Percentiles rank a stretch among this genome's conserved stretches.
These are phyloP conservation scores for Brassica hybrid DNA, from an alignment of 441 rosid genomes.

Conservation along the genomic window DNA sequence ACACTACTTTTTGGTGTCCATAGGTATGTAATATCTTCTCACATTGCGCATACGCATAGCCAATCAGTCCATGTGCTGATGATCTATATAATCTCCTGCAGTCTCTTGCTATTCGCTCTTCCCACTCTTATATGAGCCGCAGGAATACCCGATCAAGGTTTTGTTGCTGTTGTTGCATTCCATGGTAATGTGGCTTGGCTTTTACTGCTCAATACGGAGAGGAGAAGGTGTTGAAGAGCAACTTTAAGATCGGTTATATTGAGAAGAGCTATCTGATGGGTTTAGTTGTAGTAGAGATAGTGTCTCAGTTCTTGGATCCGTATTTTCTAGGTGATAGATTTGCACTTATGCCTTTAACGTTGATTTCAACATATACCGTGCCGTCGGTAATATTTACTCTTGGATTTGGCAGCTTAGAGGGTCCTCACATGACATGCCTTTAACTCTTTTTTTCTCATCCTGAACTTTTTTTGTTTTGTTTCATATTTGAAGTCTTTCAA, in stretches of 20 bases:
- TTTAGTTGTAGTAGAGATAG: slow-evolving; percentile 64
- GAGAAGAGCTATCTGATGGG: slow-evolving; percentile 62
- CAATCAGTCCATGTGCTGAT: too few relatives aligned
- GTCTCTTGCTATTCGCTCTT: slow-evolving; percentile 55
- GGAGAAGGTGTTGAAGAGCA: slow-evolving; percentile 22
- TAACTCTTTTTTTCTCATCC: neutral
- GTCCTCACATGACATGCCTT: slow-evolving; percentile 38
- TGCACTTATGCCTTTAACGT: slow-evolving; percentile 77
- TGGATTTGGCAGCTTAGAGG: slow-evolving; percentile 86
- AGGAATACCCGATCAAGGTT: slow-evolving; percentile 83
- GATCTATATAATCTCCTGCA: too few relatives aligned
- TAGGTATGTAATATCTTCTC: too few relatives aligned
- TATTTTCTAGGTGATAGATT: slow-evolving; percentile 65
- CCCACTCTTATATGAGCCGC: slow-evolving; percentile 79
- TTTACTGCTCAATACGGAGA: slow-evolving; percentile 47
- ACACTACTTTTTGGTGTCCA: too few relatives aligned
- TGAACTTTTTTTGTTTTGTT: neutral
- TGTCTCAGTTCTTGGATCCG: slow-evolving; percentile 77
- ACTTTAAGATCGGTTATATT: slow-evolving; percentile 52
- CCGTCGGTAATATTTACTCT: slow-evolving; percentile 66
- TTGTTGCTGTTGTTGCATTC: slow-evolving; percentile 63
- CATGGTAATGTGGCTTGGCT: slow-evolving; percentile 56
- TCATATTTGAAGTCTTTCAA: too few relatives aligned
- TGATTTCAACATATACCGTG: slow-evolving; percentile 76
- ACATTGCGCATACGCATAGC: too few relatives aligned